phyloP scores from a whole-genome alignment of 257 asterid species.

The Capsicum baccatum region DNA sequence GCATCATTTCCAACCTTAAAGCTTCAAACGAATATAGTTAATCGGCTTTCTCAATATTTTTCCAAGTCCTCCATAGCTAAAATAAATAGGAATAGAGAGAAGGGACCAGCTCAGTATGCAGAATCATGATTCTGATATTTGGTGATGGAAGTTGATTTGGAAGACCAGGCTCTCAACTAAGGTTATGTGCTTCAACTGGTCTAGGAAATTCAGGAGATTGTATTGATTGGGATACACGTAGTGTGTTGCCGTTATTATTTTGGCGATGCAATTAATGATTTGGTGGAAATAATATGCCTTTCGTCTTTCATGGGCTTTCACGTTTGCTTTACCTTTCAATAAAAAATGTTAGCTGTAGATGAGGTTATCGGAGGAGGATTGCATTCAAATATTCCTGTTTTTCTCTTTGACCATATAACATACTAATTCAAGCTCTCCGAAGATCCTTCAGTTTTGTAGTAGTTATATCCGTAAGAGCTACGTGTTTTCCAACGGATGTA shows the following conservation, averaged over 20 bases:
- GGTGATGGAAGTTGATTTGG: too few species aligned
- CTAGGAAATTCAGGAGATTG: not conserved
- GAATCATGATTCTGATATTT: too few species aligned
- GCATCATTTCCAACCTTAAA: conserved; percentile 6
- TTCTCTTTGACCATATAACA: not conserved
- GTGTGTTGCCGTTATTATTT: not conserved
- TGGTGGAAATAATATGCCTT: not conserved
- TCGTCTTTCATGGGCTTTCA: not conserved
- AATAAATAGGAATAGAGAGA: not conserved
- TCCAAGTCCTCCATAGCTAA: not conserved
- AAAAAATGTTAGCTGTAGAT: not conserved
- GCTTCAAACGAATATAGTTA: not conserved
- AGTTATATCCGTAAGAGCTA: not conserved
- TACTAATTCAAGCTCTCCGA: not conserved
- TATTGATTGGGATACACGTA: not conserved
- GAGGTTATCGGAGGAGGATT: not conserved
- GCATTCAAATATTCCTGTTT: not conserved
- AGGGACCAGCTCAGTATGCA: not conserved
- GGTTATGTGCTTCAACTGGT: too few species aligned
- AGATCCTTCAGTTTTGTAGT: not conserved
- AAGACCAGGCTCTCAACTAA: too few species aligned
- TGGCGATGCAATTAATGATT: not conserved
- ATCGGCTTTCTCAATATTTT: not conserved
- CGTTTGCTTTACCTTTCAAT: not conserved
- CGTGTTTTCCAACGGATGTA: not conserved